Evolutionary conservation across 2,329 filamentous ascomycete genomes (phyloP).

Genomic region (Curvularia verruculosa): DNA sequence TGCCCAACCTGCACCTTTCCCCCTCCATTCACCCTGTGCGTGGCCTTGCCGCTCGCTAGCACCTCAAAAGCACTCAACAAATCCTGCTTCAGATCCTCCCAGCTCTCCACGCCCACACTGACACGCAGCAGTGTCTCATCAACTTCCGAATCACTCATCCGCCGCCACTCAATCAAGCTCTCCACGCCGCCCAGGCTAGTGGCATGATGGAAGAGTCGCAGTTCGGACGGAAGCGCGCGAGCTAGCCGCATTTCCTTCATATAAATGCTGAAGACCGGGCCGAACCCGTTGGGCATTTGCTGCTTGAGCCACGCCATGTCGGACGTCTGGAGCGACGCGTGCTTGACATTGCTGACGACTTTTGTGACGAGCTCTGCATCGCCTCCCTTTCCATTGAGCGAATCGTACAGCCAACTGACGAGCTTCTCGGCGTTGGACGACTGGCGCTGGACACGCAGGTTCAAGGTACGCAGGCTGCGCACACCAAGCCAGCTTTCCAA

Average conservation of each 20-base stretch:
- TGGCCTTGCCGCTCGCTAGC: slow-evolving; percentile 15
- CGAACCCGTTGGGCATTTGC: slow-evolving; percentile 93
- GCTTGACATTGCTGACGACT: slow-evolving; percentile 67
- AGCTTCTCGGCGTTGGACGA: slow-evolving; percentile 71
- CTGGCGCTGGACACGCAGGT: slow-evolving; percentile 80
- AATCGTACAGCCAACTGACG: slow-evolving; percentile 71
- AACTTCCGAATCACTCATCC: slow-evolving; percentile 79
- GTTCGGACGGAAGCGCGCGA: slow-evolving; percentile 73
- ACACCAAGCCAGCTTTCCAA: slow-evolving; percentile 93
- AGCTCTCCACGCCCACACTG: slow-evolving; percentile 84
- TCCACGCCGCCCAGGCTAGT: slow-evolving; percentile 94
- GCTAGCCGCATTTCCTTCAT: slow-evolving; percentile 68
- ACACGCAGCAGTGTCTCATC: slow-evolving; percentile 77
- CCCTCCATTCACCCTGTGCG: neutral
- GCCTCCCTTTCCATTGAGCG: slow-evolving; percentile 51
- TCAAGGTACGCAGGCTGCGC: slow-evolving; percentile 82
- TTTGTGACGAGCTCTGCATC: slow-evolving; percentile 56
- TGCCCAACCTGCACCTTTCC: slow-evolving; percentile 31
- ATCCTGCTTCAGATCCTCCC: slow-evolving; percentile 83
- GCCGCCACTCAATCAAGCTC: slow-evolving; percentile 94
- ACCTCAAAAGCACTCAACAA: slow-evolving; percentile 52
- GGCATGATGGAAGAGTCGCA: slow-evolving; percentile 88
- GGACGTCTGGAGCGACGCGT: slow-evolving; percentile 79
- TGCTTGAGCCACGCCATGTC: slow-evolving; percentile 70
- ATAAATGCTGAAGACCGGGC: slow-evolving; percentile 82